Evolutionary conservation across 2,329 filamentous ascomycete genomes (phyloP).

Genomic region (Fusarium avenaceum): DNA sequence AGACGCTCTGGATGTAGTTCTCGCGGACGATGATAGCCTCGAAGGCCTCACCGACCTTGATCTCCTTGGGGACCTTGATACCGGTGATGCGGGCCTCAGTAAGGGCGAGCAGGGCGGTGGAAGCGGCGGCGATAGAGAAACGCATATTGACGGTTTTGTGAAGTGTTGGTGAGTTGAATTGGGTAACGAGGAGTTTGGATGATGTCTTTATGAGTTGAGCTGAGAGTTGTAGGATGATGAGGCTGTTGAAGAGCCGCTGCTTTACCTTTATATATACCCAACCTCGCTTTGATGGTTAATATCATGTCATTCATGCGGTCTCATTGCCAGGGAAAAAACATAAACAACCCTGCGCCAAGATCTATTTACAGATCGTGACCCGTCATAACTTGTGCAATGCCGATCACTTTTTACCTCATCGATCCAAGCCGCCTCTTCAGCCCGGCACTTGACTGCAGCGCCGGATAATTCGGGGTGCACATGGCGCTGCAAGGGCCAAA

Average conservation of each 20-base stretch:
- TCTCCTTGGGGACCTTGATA: conserved; percentile 58
- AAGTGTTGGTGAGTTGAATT: not conserved
- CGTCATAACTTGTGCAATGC: conserved; percentile 25
- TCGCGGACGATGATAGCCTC: conserved; percentile 56
- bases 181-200: not conserved
- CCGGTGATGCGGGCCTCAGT: conserved; percentile 59
- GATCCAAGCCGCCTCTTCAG: not conserved
- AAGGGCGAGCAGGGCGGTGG: conserved; percentile 47
- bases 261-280: conserved; percentile 17
- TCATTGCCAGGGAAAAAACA: conserved; percentile 6
- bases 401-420: conserved; percentile 12
- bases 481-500: conserved; percentile 1
- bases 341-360: conserved; percentile 4
- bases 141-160: conserved; percentile 39
- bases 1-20: conserved; percentile 61
- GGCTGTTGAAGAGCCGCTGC: not conserved
- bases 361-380: conserved; percentile 34
- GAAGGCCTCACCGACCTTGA: conserved; percentile 56
- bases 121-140: conserved; percentile 46
- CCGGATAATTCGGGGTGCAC: conserved; percentile 7
- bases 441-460: conserved; percentile 8
- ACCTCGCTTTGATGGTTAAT: not conserved
- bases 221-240: not conserved
- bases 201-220: not conserved
- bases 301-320: conserved; percentile 6